Conservation (phyloP, 768 basidiomycete genomes). For the Pisolithus tinctorius region DNA sequence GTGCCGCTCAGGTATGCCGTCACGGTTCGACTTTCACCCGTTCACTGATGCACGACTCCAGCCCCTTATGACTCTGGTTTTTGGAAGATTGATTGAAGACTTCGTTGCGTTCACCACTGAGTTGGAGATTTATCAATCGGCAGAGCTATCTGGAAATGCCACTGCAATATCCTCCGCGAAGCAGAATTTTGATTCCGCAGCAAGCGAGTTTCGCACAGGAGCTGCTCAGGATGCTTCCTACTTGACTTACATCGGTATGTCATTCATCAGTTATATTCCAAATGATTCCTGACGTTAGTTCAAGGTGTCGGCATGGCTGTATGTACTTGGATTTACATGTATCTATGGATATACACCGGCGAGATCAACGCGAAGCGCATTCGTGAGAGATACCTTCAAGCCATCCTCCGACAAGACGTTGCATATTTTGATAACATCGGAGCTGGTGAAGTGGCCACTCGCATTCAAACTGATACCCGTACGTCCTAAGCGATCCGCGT, state of each 20-base stretch:
- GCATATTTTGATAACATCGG: conserved; percentile 89
- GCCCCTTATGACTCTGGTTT: conserved; percentile 79
- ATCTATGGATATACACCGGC: conserved; percentile 63
- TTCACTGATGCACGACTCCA: conserved; percentile 15
- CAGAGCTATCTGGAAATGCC: conserved; percentile 15
- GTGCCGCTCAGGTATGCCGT: conserved; percentile 64
- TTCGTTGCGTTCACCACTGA: conserved; percentile 54
- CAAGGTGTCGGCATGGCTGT: conserved; percentile 70
- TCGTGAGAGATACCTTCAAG: conserved; percentile 73
- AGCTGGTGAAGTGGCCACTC: conserved; percentile 88
- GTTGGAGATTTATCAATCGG: conserved; percentile 6
- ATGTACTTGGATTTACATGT: conserved; percentile 70
- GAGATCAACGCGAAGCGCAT: conserved; percentile 81
- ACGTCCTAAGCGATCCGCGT: conserved; percentile 17
- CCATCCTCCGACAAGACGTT: conserved; percentile 81
- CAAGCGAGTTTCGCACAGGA: conserved; percentile 41
- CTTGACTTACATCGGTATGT: conserved; percentile 59
- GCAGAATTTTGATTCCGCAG: conserved; percentile 27
- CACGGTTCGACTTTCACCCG: background rate
- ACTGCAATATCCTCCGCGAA: conserved; percentile 25
- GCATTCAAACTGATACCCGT: conserved; percentile 88
- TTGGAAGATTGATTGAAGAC: conserved; percentile 70
- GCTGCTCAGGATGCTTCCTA: conserved; percentile 49
- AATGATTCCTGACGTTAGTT: conserved; percentile 3
- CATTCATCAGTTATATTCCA: background rate